Conservation (phyloP, 2,329 filamentous ascomycete species). For the Calonectria naviculata region DNA sequence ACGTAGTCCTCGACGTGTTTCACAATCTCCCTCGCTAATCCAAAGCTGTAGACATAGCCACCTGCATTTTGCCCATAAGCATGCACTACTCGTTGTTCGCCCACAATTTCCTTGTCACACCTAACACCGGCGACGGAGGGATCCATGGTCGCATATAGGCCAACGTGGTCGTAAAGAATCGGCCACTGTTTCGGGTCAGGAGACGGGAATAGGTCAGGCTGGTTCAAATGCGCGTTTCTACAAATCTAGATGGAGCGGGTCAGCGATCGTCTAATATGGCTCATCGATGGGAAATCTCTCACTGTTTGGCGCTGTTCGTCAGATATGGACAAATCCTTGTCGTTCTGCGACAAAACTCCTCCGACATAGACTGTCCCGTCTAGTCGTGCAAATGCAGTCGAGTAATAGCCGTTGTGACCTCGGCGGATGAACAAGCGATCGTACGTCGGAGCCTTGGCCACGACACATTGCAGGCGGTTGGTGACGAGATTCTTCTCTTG, state of each 20-base stretch:
- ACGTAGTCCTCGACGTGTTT: too few species aligned
- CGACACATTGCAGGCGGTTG: neutral
- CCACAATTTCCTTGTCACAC: conserved; percentile 25
- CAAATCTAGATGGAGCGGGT: neutral
- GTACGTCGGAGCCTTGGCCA: neutral
- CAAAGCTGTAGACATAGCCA: conserved; percentile 37
- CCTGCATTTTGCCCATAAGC: conserved; percentile 33
- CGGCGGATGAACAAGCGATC: conserved; percentile 9
- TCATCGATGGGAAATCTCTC: neutral
- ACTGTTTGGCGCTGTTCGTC: neutral
- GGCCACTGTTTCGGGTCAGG: conserved; percentile 14
- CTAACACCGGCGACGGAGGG: conserved; percentile 14
- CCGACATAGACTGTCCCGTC: conserved; percentile 13
- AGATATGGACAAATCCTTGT: neutral
- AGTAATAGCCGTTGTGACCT: conserved; percentile 4
- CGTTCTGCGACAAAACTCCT: neutral
- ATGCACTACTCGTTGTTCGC: conserved; percentile 27
- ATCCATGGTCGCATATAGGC: conserved; percentile 22
- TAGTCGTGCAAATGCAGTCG: conserved; percentile 9
- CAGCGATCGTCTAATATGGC: neutral
- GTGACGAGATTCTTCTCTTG: conserved; percentile 19
- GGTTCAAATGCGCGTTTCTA: neutral
- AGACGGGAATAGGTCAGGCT: conserved; percentile 28
- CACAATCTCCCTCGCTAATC: too few species aligned
- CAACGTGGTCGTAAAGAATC: conserved; percentile 21